Evolutionary conservation across 495 filamentous ascomycete species (phyloP), one percentile per base, ranked within the genome.

Genomic region (Tuber brumale): DNA sequence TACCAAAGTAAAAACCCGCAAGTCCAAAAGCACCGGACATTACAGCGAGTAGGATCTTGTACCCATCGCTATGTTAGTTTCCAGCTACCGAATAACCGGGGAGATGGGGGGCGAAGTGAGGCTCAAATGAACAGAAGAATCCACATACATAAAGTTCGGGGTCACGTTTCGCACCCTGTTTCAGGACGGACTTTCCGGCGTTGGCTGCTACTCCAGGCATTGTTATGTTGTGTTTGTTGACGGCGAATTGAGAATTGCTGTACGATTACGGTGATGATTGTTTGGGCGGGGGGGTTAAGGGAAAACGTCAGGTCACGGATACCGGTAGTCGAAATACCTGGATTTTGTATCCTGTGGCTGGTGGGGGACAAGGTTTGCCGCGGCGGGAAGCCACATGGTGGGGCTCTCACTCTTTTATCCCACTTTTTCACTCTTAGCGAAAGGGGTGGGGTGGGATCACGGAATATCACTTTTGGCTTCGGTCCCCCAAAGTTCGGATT

Each of bases 21-120:
- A 95, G 88, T 74, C 90, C 89, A 81, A 97, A 92, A 82, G 92
- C 92, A 83, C 91, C 90, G 76, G 92, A 91, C 96, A 99, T 97
- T 81, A 99, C 91, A 82, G 89, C 92, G 76, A 94, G 87, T 72
- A 99, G 90, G 81, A 97, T 90, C 95, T 99, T 99, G 80, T 77
- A 45, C 42, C 70, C 44, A 46, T 44, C 72, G 44, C 43, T 41
- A 27, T 46, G 61, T 79, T 70, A 69, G 42, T 46, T n/a, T 10
- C 72, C 48, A 42, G 51, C 41, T 72, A 27, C 31, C 44, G 21
- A 27, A 48, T 44, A 51, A 76, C 70, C 66, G 48, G 73, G 42
- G 16, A 41, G 41, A 45, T 61, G 61, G 74, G 41, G 44, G 41
- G 44, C 16, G 23, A 46, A 70, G 42, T 27, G 27, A 27, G 27